Base-by-base conservation (phyloP, 148 eudicot genomes). In the Pharnaceum exiguum region DNA sequence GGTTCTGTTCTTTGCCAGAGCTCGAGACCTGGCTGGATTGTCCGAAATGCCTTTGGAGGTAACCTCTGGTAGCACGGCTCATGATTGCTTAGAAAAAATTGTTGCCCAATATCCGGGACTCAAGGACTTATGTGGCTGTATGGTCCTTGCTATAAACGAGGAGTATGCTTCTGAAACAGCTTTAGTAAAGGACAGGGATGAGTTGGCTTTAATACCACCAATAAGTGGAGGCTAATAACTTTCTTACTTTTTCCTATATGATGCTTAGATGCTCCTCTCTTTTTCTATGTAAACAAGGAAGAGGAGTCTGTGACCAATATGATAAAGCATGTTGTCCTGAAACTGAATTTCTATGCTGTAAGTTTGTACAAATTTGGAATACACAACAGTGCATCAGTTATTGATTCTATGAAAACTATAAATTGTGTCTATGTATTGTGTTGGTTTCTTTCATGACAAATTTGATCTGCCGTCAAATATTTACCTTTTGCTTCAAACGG, bases 181-280 rank as follows among this genome's bases (percentile, higher is more conserved):
- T 10, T 26, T 75, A 49, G 96, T 93, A 43, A 72, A 85, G 32
- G 69, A 85, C 44, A 68, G 67, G 51, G 98, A 88, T 75, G 98
- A 88, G 64, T 63, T 93, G 69, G 98, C 98, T 46, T 77, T 93
- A 62, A 93, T 93, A 63, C 98, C 98, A 17, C 98, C 96, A 1
- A 93, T 93, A 45, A 88, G 96, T 31, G 96, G 98, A 32, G 96
- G 98, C 6, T 93, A 79, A 73, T 53, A 27, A 13, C n/a, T 60
- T 55, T 9, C 52, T 5, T 12, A 49, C 11, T 2, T 45, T 22
- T 10, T 12, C 15, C 10, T 22, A 22, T 6, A 15, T 46, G 10
- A n/a, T n/a, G n/a, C n/a, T n/a, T 30, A 29, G 18, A 30, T 21
- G 43, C 29, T 31, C 12, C 10, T 54, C 16, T 30, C 23, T 45